Conservation (phyloP, 2,329 filamentous ascomycete genomes). For the Colletotrichum salicis region DNA sequence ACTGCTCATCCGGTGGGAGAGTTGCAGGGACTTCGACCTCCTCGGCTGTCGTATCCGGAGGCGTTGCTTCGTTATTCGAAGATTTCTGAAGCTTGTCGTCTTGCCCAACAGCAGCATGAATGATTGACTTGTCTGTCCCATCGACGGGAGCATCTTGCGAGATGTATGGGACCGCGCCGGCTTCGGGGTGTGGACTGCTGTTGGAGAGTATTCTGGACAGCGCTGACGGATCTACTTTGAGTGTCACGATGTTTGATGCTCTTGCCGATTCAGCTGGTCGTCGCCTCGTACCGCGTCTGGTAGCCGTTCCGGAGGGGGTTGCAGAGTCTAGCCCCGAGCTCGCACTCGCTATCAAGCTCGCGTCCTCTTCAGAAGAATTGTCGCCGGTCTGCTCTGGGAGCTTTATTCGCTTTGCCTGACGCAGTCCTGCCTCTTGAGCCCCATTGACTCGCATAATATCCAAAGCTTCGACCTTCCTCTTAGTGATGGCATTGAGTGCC, state of each 20-base stretch:
- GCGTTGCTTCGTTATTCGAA: not conserved
- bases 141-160: not conserved
- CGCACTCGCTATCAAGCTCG: not conserved
- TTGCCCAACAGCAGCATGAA: not conserved
- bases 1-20: not conserved
- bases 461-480: conserved; percentile 21
- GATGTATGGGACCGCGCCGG: not conserved
- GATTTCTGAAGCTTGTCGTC: not conserved
- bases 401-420: conserved; percentile 10
- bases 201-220: conserved; percentile 13
- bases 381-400: not conserved
- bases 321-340: not conserved
- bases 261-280: not conserved
- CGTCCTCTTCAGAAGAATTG: conserved; percentile 1
- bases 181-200: not conserved
- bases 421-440: not conserved
- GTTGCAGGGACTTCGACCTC: not conserved
- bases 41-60: not conserved
- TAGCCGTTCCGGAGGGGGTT: not conserved
- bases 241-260: conserved; percentile 21
- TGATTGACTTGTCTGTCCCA: not conserved
- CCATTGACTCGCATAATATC: not conserved
- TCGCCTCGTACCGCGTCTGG: conserved; percentile 8
- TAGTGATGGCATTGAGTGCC: conserved; percentile 9
- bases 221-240: conserved; percentile 18